Evolutionary conservation across 2,329 filamentous ascomycete genomes (phyloP), one percentile per base, ranked within the genome.

Genomic region (Gaeumannomyces sp.): DNA sequence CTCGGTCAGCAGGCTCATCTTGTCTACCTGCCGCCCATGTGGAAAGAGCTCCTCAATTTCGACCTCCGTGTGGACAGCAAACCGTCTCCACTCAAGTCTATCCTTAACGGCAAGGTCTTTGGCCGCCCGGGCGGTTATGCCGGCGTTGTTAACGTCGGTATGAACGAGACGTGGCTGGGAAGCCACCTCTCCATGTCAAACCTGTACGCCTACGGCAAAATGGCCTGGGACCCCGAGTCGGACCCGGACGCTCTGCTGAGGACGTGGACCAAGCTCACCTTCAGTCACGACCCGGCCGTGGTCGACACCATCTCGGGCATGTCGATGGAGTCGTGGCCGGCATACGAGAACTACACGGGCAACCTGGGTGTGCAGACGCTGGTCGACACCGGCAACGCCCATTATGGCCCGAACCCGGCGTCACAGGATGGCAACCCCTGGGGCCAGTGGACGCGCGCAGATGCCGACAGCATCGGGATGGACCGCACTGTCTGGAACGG

Each of bases 391-490:
- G 76, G 89, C 0, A 84, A 85, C 66, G 84, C 82, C 0, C 88
- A 91, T 74, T 89, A 84, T 70, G 89, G 89, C 0, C 87, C 89
- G 0, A 89, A 87, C 65, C 87, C 89, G 1, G 84, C 81, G 11
- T 86, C 84, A 0, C 85, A 88, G 70, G 89, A 91, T 67, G 79
- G 80, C 69, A 91, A 90, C 68, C 82, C 83, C 2, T 91, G 86
- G 86, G 88, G 89, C 13, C 88, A 90, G 71, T 91, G 89, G 87
- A 90, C 88, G 0, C 83, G 89, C 4, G 88, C 88, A 0, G 85
- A 89, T 66, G 71, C 72, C 0, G 69, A 76, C 27, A 79, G 78
- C 5, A 85, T 91, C 64, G 89, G 89, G 0, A 91, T 91, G 88
- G 89, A 91, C 69, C 82, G 89, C 14, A 91, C 89, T 0, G 84